Conservation (phyloP, 2,329 filamentous ascomycete species). For the Colletotrichum tropicale region DNA sequence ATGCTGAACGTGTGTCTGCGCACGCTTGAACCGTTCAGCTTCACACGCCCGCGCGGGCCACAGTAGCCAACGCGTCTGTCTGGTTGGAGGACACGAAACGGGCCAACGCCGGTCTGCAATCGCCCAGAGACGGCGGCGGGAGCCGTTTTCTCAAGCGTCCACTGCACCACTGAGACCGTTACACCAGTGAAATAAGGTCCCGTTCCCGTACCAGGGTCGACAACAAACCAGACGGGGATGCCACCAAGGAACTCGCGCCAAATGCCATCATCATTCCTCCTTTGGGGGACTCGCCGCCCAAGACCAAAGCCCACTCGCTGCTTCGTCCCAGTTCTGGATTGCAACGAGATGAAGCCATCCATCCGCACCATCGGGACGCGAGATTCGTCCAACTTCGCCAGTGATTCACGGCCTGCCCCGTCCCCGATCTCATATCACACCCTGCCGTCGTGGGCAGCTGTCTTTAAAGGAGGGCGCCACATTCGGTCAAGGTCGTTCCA, state of each 20-base stretch:
- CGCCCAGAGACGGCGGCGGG: not conserved
- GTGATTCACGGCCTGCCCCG: not conserved
- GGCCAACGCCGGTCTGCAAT: not conserved
- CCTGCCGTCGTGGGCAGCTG: not conserved
- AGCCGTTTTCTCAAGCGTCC: not conserved
- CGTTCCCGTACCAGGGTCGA: slow-evolving; percentile 1
- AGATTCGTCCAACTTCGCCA: not conserved
- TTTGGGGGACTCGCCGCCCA: not conserved
- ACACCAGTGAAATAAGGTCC: slow-evolving; percentile 9
- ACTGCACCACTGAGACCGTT: not conserved
- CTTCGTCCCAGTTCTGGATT: not conserved
- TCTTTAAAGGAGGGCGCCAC: not conserved
- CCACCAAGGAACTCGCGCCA: not conserved
- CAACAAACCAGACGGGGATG: slow-evolving; percentile 1
- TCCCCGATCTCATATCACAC: not conserved
- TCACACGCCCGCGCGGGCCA: not conserved
- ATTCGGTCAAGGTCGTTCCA: not conserved
- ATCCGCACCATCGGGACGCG: not conserved
- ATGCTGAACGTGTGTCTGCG: not conserved
- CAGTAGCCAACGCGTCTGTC: not conserved
- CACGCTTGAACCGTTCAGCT: not conserved
- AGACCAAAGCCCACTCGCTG: not conserved
- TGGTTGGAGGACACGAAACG: not conserved
- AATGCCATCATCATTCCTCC: slow-evolving; percentile 7
- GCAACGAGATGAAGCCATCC: not conserved